phyloP scores from a whole-genome alignment of 108 stramenopile species.

The Seminavis robusta region DNA sequence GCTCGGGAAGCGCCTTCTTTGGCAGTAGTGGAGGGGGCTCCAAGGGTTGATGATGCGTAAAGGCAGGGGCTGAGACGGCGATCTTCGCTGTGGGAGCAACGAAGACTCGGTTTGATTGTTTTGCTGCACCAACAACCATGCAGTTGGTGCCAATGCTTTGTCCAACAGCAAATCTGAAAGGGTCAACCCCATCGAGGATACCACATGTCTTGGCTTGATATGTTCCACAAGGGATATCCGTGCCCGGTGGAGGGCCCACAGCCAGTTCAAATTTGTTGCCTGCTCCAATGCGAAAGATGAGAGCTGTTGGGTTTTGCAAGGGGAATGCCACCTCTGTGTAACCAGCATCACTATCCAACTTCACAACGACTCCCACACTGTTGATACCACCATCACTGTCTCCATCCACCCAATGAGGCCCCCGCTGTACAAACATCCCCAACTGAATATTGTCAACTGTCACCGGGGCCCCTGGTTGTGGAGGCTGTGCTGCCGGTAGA shows the following conservation, averaged over 20 bases:
- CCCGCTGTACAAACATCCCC: slow-evolving; percentile 45
- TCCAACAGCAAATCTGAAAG: slow-evolving; percentile 8
- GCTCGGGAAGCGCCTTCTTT: slow-evolving; percentile 3
- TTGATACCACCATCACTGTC: slow-evolving; percentile 40
- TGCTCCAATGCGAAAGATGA: slow-evolving; percentile 34
- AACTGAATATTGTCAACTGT: slow-evolving; percentile 45
- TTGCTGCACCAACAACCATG: slow-evolving; percentile 25
- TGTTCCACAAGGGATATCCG: too few species aligned
- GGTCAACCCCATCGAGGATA: slow-evolving; percentile 9
- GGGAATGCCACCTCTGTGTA: slow-evolving; percentile 34
- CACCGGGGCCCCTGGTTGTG: slow-evolving; percentile 23
- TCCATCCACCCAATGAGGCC: slow-evolving; percentile 26
- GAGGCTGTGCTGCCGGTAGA: slow-evolving; percentile 22
- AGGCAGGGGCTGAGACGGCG: background rate
- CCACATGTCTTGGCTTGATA: too few species aligned
- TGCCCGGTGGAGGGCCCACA: slow-evolving; percentile 25
- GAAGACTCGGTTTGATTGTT: slow-evolving; percentile 17
- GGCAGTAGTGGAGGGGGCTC: too few species aligned
- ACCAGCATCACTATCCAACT: slow-evolving; percentile 27
- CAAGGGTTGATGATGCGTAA: too few species aligned
- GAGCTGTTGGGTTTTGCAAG: background rate
- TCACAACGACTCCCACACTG: slow-evolving; percentile 34
- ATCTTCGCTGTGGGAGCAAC: slow-evolving; percentile 16
- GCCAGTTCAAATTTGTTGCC: slow-evolving; percentile 25
- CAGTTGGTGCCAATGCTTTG: slow-evolving; percentile 23